Conservation (phyloP, 2,329 filamentous ascomycete genomes). For the Ophiostoma novo-ulmi region DNA sequence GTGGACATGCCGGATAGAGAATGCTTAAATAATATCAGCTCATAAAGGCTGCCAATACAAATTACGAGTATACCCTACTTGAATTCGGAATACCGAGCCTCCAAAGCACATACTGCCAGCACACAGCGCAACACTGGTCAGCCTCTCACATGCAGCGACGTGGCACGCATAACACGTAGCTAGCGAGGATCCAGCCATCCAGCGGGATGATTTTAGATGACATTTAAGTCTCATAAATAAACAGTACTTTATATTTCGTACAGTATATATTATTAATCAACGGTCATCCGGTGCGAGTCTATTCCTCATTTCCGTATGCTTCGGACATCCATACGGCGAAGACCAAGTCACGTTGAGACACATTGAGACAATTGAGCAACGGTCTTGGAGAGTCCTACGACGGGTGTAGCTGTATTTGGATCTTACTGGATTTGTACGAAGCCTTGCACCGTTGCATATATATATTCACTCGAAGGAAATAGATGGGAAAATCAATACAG, state of each 20-base stretch:
- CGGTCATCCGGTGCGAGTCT: not conserved
- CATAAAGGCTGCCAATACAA: too few species aligned
- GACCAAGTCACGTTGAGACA: not conserved
- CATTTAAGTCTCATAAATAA: too few species aligned
- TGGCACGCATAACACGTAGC: slow-evolving; percentile 23
- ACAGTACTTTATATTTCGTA: too few species aligned
- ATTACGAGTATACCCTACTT: too few species aligned
- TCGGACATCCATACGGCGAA: not conserved
- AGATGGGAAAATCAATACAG: not conserved
- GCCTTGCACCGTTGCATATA: not conserved
- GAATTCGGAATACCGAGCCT: not conserved
- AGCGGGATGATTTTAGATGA: not conserved
- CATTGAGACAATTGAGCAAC: not conserved
- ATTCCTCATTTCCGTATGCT: not conserved
- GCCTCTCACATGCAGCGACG: slow-evolving; percentile 28
- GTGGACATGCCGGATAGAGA: not conserved
- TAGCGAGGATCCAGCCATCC: not conserved
- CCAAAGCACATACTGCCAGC: not conserved
- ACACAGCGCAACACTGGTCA: slow-evolving; percentile 10
- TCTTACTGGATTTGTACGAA: not conserved
- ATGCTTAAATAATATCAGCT: not conserved
- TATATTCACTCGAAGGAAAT: not conserved
- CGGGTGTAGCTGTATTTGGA: not conserved
- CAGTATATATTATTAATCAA: not conserved
- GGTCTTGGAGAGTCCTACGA: not conserved